These are phyloP conservation scores for Gigaspora rosea DNA, from an alignment of 192 early-diverging fungal species.

Conservation along the genomic window DNA sequence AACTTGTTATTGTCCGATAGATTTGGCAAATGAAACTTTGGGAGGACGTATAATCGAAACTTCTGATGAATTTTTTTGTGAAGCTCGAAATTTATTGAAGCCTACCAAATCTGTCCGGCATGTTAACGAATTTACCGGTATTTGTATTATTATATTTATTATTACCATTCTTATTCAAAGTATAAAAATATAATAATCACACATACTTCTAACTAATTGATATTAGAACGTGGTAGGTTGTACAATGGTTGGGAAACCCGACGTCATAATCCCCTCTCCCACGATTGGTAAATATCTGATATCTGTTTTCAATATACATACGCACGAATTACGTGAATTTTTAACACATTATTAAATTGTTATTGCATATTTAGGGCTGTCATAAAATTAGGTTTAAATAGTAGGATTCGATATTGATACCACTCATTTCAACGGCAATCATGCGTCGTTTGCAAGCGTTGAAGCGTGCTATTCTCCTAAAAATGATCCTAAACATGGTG, in stretches of 20 bases:
- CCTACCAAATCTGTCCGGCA: constrained; percentile 66
- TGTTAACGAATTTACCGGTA: constrained; percentile 57
- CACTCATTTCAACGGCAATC: constrained; percentile 90
- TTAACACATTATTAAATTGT: not conserved
- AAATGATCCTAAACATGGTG: constrained; percentile 45
- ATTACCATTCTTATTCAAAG: constrained; percentile 19
- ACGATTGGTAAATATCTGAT: constrained; percentile 73
- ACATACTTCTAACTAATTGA: constrained; percentile 9
- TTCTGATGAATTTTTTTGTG: constrained; percentile 92
- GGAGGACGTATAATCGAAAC: constrained; percentile 76
- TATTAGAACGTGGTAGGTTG: constrained; percentile 67
- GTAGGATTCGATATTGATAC: constrained; percentile 88
- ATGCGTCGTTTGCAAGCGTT: constrained; percentile 79
- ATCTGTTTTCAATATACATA: not conserved
- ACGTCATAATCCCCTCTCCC: constrained; percentile 78
- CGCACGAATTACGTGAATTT: too few species aligned
- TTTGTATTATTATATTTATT: not conserved
- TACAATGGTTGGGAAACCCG: constrained; percentile 96
- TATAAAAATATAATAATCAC: constrained; percentile 40
- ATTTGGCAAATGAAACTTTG: constrained; percentile 70
- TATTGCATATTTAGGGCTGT: constrained; percentile 54
- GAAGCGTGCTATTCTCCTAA: constrained; percentile 66
- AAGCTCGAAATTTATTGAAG: constrained; percentile 79
- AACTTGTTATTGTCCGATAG: constrained; percentile 39
- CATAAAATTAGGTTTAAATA: constrained; percentile 83